Evolutionary conservation across 2,329 filamentous ascomycete genomes (phyloP).

Genomic region (Microcyclosporella mali): DNA sequence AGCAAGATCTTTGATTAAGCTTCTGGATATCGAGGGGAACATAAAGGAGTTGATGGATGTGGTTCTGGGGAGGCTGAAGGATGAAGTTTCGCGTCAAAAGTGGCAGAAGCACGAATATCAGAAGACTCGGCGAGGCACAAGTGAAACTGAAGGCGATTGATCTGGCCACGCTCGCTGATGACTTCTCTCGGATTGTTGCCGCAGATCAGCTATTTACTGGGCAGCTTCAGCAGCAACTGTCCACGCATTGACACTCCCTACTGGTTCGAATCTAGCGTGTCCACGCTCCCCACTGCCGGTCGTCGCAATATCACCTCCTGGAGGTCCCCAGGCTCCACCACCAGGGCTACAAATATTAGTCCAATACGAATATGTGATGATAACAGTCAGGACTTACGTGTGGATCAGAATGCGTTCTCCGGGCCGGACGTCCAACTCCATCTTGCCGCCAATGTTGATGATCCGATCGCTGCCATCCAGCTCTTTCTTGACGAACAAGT

Average conservation of each 20-base stretch:
- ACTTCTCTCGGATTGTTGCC: too few relatives aligned
- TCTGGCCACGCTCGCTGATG: too few relatives aligned
- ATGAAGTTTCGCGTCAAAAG: too few relatives aligned
- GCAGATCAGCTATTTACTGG: slow-evolving; percentile 3
- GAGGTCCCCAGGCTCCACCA: slow-evolving; percentile 8
- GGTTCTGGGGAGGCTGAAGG: too few relatives aligned
- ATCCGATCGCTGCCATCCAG: slow-evolving; percentile 13
- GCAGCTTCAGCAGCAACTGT: slow-evolving; percentile 11
- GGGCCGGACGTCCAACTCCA: slow-evolving; percentile 15
- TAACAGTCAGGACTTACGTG: slow-evolving; percentile 1
- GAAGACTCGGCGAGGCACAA: too few relatives aligned
- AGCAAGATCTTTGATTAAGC: too few relatives aligned
- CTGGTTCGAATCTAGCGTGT: slow-evolving; percentile 1
- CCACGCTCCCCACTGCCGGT: not conserved
- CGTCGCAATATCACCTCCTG: too few relatives aligned
- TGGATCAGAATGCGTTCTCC: slow-evolving; percentile 29
- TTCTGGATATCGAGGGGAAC: too few relatives aligned
- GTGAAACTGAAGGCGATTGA: too few relatives aligned
- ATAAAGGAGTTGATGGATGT: too few relatives aligned
- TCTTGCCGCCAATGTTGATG: slow-evolving; percentile 23
- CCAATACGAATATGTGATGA: not conserved
- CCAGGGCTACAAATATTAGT: slow-evolving; percentile 4
- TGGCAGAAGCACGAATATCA: too few relatives aligned
- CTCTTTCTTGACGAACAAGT: slow-evolving; percentile 26
- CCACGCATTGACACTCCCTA: slow-evolving; percentile 12